Conservation (phyloP, 2,329 filamentous ascomycete genomes). For the Aaosphaeria arxii region DNA sequence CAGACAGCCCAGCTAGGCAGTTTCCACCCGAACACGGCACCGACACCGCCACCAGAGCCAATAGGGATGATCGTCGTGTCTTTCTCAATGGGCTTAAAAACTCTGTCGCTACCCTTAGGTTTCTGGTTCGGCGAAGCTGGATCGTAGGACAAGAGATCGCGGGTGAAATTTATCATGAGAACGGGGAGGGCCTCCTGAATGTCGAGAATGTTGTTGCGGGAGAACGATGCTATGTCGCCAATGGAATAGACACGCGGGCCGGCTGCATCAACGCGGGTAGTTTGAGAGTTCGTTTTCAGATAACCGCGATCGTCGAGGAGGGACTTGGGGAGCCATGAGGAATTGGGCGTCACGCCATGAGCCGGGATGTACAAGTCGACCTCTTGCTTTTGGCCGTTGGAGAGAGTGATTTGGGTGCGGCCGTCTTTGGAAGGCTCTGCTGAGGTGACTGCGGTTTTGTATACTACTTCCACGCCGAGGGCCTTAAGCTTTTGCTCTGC, state of each 20-base stretch:
- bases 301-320: slow-evolving; percentile 48
- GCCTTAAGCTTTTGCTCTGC: slow-evolving; percentile 47
- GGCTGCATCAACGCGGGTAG: slow-evolving; percentile 45
- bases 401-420: slow-evolving; percentile 37
- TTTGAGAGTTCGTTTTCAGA: slow-evolving; percentile 47
- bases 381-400: slow-evolving; percentile 45
- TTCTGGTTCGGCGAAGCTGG: slow-evolving; percentile 12
- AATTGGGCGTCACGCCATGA: slow-evolving; percentile 52
- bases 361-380: slow-evolving; percentile 55
- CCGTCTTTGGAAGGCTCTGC: slow-evolving; percentile 23
- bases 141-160: slow-evolving; percentile 41
- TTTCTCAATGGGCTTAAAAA: slow-evolving; percentile 16
- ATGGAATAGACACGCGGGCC: slow-evolving; percentile 47
- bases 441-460: slow-evolving; percentile 34
- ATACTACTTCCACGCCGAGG: slow-evolving; percentile 47
- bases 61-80: slow-evolving; percentile 31
- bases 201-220: slow-evolving; percentile 42
- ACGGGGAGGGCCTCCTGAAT: slow-evolving; percentile 40
- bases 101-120: slow-evolving; percentile 22
- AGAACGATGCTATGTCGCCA: slow-evolving; percentile 47
- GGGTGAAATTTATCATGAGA: slow-evolving; percentile 44
- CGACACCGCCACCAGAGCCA: slow-evolving; percentile 31
- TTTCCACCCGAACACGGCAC: slow-evolving; percentile 36
- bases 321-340: slow-evolving; percentile 47
- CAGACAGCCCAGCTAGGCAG: slow-evolving; percentile 38